A percentile compares a stretch with the other conserved stretches of the same genome.
Evolutionary conservation across 306 rosid species (phyloP).

Genomic region (Dalbergia cochinchinensis): DNA sequence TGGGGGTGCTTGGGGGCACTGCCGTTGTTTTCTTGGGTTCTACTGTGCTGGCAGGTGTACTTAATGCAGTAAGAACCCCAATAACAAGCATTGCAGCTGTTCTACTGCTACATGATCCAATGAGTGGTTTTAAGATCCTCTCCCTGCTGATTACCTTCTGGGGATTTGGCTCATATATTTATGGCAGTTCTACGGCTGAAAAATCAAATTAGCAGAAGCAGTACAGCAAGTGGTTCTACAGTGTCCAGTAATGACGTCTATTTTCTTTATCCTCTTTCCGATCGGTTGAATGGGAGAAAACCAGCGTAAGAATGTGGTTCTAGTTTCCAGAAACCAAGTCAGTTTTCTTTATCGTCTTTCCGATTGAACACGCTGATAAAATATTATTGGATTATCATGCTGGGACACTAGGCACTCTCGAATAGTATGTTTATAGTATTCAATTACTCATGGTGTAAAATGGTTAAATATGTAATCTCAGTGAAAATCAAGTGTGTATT

Average conservation of each 20-base stretch:
- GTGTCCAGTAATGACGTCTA: background rate
- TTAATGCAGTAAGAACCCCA: constrained; percentile 89
- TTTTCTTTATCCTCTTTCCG: background rate
- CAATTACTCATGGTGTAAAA: too few species aligned
- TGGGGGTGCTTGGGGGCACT: constrained; percentile 83
- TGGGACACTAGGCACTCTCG: too few species aligned
- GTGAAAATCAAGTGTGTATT: too few species aligned
- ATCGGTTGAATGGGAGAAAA: too few species aligned
- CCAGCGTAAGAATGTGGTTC: too few species aligned
- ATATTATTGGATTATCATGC: background rate
- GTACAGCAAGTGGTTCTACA: background rate
- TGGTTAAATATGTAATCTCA: too few species aligned
- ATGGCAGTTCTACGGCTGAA: constrained; percentile 65
- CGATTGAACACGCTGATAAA: background rate
- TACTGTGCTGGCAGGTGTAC: constrained; percentile 92
- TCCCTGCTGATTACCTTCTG: constrained; percentile 71
- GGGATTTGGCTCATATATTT: constrained; percentile 65
- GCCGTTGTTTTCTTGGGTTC: constrained; percentile 89
- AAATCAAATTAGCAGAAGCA: constrained; percentile 18
- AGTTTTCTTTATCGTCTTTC: background rate
- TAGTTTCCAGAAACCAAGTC: too few species aligned
- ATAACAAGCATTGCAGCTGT: constrained; percentile 93
- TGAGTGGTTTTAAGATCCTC: constrained; percentile 74
- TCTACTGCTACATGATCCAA: constrained; percentile 74
- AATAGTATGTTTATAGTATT: too few species aligned